Conservation (phyloP, 1,139 yeast species). For the Saccharomyces hybrid region DNA sequence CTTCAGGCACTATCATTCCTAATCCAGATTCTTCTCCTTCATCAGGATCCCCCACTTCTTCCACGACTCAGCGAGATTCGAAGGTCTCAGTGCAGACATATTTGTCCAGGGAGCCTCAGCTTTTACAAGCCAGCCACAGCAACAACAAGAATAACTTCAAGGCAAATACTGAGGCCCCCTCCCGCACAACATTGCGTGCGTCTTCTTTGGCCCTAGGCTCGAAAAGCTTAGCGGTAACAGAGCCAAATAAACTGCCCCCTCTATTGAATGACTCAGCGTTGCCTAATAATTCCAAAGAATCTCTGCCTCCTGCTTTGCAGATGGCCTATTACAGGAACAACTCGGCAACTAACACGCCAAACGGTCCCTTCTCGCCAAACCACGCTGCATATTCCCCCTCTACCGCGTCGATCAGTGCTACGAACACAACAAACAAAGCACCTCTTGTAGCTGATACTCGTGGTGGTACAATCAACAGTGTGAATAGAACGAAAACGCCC, state of each 20-base stretch:
- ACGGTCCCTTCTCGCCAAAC: neutral
- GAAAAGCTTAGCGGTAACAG: neutral
- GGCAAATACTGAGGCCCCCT: neutral
- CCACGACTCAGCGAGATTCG: constrained; percentile 1
- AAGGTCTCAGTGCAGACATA: constrained; percentile 30
- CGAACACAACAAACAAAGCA: constrained; percentile 5
- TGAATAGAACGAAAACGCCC: constrained; percentile 8
- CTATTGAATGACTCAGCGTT: constrained; percentile 36
- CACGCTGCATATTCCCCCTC: constrained; percentile 11
- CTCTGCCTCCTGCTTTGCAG: constrained; percentile 33
- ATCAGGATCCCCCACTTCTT: neutral
- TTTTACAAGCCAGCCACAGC: constrained; percentile 7
- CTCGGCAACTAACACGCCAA: constrained; percentile 17
- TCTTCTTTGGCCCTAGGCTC: neutral
- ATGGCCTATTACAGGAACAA: constrained; percentile 31
- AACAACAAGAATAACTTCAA: neutral
- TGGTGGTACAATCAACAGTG: neutral
- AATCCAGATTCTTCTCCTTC: neutral
- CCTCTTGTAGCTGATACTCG: constrained; percentile 6
- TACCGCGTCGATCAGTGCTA: constrained; percentile 1
- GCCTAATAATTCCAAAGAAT: constrained; percentile 26
- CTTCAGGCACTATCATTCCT: neutral
- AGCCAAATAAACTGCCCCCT: constrained; percentile 23
- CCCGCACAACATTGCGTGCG: neutral
- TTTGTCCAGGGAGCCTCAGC: constrained; percentile 33